Percentiles rank a stretch among this genome's conserved stretches.
Conservation (phyloP, 2,329 filamentous ascomycete species). For the Calonectria pseudoreteaudii region DNA sequence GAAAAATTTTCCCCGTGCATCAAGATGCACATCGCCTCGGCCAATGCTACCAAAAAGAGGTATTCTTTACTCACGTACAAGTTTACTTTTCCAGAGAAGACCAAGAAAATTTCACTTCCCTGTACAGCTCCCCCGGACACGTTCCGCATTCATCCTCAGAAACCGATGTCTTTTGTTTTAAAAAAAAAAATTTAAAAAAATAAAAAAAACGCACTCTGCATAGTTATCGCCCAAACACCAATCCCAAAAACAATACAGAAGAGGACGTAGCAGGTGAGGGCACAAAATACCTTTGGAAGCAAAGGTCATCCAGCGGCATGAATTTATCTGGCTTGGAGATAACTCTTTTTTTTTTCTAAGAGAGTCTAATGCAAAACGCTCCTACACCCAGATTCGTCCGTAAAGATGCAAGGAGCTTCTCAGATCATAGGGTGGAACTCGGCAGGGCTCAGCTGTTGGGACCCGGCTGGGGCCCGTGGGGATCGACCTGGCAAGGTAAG, state of each 20-base stretch:
- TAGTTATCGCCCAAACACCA: neutral
- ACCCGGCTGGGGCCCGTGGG: neutral
- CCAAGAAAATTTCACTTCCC: neutral
- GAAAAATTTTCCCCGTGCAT: slow-evolving; percentile 14
- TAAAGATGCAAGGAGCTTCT: neutral
- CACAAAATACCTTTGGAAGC: neutral
- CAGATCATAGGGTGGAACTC: neutral
- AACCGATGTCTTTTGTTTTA: neutral
- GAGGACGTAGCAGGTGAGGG: neutral
- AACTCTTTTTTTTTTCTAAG: neutral
- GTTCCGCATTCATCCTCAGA: neutral
- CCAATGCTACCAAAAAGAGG: slow-evolving; percentile 4
- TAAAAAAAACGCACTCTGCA: neutral
- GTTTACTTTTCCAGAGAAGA: neutral
- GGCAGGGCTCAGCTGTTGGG: neutral
- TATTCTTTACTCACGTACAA: neutral
- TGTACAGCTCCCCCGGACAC: neutral
- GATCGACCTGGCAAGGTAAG: neutral
- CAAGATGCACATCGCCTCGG: neutral
- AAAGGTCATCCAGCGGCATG: neutral
- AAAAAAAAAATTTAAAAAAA: too few species aligned
- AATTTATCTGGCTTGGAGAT: neutral
- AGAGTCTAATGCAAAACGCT: neutral
- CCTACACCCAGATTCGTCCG: neutral
- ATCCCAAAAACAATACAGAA: neutral